A percentile compares a stretch with the other conserved stretches of the same genome.
Evolutionary conservation across 2,329 filamentous ascomycete genomes (phyloP).

Genomic region (Colletotrichum neosansevieriae): DNA sequence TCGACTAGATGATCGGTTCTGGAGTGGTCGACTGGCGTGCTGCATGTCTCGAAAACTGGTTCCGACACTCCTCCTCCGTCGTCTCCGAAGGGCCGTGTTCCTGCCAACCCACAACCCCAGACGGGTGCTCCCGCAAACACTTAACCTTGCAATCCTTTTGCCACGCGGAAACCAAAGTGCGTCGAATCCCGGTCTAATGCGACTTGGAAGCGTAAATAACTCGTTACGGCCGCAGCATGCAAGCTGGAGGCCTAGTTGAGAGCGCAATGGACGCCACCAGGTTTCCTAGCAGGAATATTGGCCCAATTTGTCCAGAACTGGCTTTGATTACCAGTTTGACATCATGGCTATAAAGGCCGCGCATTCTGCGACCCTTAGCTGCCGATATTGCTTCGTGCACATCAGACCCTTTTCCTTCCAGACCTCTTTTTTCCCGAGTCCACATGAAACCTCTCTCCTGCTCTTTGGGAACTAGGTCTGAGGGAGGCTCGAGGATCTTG

Average conservation of each 20-base stretch:
- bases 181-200: constrained; percentile 3
- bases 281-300: too few species aligned
- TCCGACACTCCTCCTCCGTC: constrained; percentile 17
- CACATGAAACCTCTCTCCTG: too few species aligned
- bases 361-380: too few species aligned
- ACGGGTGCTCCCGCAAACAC: constrained; percentile 34
- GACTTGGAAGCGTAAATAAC: neutral
- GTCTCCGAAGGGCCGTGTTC: constrained; percentile 37
- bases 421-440: too few species aligned
- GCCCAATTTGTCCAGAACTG: too few species aligned
- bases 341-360: neutral
- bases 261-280: neutral
- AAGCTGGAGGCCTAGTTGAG: neutral
- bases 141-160: neutral
- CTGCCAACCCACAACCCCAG: constrained; percentile 13
- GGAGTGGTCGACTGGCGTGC: neutral
- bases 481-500: too few species aligned
- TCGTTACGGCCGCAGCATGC: neutral
- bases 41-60: neutral
- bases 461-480: too few species aligned
- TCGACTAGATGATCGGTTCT: constrained; percentile 1
- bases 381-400: too few species aligned
- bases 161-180: constrained; percentile 5
- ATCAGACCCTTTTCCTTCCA: too few species aligned
- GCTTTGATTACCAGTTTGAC: too few species aligned